Base-by-base conservation (phyloP, 345 rosid genomes). In the Camelina neglecta region DNA sequence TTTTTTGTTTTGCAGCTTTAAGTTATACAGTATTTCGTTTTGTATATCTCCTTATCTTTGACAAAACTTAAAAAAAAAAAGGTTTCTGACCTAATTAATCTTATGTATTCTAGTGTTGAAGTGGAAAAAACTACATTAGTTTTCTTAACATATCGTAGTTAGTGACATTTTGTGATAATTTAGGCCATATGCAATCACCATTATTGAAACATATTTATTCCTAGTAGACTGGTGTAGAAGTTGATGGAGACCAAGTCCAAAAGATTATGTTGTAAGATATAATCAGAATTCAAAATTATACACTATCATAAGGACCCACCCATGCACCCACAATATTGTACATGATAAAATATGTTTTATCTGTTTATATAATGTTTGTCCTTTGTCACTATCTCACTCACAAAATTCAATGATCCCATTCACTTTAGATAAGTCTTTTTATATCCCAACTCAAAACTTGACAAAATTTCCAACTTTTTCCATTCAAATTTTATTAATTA, bases 371-470 rank as follows among this genome's bases (percentile, higher is more conserved):
- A 12, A 11, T 50, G 10, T 35, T 38, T 65, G 10, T 72, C 36
- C 12, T 74, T 57, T 74, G 61, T 75, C 78, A 26, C 39, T 75
- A 49, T n/a, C 73, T 75, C 66, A 57, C 50, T 57, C 71, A 65
- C 51, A 66, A 24, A 9, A 55, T 23, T 55, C 49, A 65, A 9
- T 48, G 26, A 55, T 42, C 26, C 12, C 23, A 6, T 53, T 38
- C 9, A 44, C 71, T 56, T 45, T 24, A 56, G 24, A 33, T 56
- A 21, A 45, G 48, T 35, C 2, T 47, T 21, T n/a, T n/a, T 61
- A 16, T 6, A 45, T n/a, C 59, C 8, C 51, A 58, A 8, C 72
- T 56, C 44, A 11, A 73, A 35, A 35, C 49, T 33, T 65, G 29
- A 65, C 65, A 36, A 36, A 47, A 48, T 1, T 5, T 21, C 8